phyloP scores from a whole-genome alignment of 257 asterid genomes.

The Gentiana dahurica region DNA sequence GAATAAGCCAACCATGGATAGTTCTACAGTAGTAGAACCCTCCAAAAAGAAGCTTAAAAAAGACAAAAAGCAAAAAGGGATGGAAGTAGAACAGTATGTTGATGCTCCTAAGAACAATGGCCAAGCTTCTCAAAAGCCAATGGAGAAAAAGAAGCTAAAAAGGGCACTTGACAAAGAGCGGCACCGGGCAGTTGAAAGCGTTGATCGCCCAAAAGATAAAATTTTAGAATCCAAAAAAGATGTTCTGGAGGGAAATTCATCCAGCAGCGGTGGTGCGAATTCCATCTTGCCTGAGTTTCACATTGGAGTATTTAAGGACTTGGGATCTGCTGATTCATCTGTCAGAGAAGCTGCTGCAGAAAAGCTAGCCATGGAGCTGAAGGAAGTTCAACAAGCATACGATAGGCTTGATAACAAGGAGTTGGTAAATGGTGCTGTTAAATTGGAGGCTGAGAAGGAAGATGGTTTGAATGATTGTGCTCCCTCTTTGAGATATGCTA shows the following conservation, averaged over 20 bases:
- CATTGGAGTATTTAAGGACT: conserved; percentile 70
- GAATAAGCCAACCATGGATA: conserved; percentile 18
- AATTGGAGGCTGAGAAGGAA: conserved; percentile 84
- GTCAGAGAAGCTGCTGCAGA: conserved; percentile 65
- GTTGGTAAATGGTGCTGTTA: conserved; percentile 54
- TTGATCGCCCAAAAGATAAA: conserved; percentile 6
- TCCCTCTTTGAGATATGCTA: conserved; percentile 88
- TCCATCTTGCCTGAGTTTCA: conserved; percentile 75
- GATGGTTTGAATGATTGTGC: conserved; percentile 93
- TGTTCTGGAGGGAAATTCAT: conserved; percentile 11
- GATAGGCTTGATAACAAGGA: conserved; percentile 75
- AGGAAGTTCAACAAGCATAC: conserved; percentile 64
- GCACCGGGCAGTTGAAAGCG: conserved; percentile 24
- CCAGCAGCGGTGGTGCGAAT: conserved; percentile 20
- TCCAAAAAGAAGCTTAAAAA: conserved; percentile 49
- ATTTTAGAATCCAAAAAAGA: conserved; percentile 24
- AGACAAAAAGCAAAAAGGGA: conserved; percentile 34
- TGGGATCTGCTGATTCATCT: conserved; percentile 51
- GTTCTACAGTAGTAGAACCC: conserved; percentile 25
- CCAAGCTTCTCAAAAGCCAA: conserved; percentile 29
- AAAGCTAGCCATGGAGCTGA: conserved; percentile 52
- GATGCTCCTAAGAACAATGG: conserved; percentile 28
- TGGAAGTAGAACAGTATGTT: conserved; percentile 16
- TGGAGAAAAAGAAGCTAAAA: conserved; percentile 65
- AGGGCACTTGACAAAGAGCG: conserved; percentile 51